Evolutionary conservation across 129 eudicot species (phyloP), one percentile per base, ranked within the genome.

Genomic region (Flaveria sonorensis): DNA sequence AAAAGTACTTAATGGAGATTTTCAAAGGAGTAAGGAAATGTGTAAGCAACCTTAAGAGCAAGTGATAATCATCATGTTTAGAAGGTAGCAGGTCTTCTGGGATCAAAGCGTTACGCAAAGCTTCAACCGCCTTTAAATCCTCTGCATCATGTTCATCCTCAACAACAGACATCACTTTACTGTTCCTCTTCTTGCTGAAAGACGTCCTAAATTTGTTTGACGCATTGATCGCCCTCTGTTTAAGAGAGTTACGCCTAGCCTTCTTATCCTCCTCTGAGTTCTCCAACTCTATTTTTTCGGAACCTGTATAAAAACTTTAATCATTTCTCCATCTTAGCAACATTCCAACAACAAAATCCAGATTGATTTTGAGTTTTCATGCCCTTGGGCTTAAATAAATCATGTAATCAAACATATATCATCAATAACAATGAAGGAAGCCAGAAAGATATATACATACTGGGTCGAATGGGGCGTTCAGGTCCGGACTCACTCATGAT

Each of bases 61-160:
- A 81, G 81, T 94, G 97, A 83, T 86, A 94, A 56, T 94, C 98
- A 73, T 94, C 97, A 51, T 94, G 96, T 79, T 91, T 94, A 18
- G 89, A 77, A 18, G 98, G 98, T 45, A 94, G 83, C n/a, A 91
- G 51, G 62, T 94, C 96, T 48, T 91, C 96, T 2, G 83, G 63
- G 81, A 94, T 86, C 60, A 94, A 87, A 14, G 86, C 90, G 75
- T 94, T 90, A 40, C 97, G 89, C 23, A 91, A 83, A 16, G 96
- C 88, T 79, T 91, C 97, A 2, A 91, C 98, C 0, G 97, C 97
- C 88, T 91, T 73, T 23, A 89, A 51, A 83, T 94, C 98, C 84
- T 94, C 97, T 13, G 93, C 89, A 82, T 94, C 98, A 72, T 87
- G 98, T 85, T 89, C 98, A 77, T 91, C 98, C 56, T 86, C 96